phyloP scores from a whole-genome alignment of 345 rosid genomes.

The Chamaenerion angustifolium region DNA sequence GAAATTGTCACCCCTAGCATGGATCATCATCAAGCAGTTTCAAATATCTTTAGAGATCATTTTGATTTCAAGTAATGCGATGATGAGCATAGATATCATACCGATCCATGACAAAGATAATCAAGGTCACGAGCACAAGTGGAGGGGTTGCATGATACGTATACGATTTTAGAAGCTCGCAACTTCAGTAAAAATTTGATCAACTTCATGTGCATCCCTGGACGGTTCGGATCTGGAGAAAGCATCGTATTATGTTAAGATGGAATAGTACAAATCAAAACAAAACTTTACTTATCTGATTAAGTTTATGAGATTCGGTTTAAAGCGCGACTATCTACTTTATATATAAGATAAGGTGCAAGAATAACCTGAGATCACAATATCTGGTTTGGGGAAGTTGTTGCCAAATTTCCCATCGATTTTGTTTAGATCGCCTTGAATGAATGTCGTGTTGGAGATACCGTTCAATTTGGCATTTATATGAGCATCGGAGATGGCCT shows the following conservation, averaged over 20 bases:
- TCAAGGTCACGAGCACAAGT: slow-evolving; percentile 92
- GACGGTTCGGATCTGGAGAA: slow-evolving; percentile 82
- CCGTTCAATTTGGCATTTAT: slow-evolving; percentile 70
- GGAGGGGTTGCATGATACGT: slow-evolving; percentile 89
- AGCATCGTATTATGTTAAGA: background rate
- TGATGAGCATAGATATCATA: slow-evolving; percentile 13
- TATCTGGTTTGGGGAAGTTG: slow-evolving; percentile 69
- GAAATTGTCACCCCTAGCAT: no score
- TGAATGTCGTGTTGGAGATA: slow-evolving; percentile 62
- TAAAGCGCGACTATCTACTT: background rate
- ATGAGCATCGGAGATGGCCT: slow-evolving; percentile 66
- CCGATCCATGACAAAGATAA: slow-evolving; percentile 86
- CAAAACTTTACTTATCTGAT: no score
- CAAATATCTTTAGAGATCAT: no score
- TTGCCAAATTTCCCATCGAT: slow-evolving; percentile 69
- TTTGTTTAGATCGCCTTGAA: slow-evolving; percentile 93
- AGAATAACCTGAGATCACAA: slow-evolving; percentile 62
- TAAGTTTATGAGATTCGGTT: no score
- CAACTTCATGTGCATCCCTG: slow-evolving; percentile 96
- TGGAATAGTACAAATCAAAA: background rate
- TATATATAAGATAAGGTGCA: background rate
- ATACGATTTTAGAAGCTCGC: slow-evolving; percentile 57
- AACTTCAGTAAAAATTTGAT: slow-evolving; percentile 72
- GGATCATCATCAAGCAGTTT: no score
- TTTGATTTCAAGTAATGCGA: no score